Base-by-base conservation (phyloP, 371 early-diverging fungal genomes). In the Apophysomyces sp. region DNA sequence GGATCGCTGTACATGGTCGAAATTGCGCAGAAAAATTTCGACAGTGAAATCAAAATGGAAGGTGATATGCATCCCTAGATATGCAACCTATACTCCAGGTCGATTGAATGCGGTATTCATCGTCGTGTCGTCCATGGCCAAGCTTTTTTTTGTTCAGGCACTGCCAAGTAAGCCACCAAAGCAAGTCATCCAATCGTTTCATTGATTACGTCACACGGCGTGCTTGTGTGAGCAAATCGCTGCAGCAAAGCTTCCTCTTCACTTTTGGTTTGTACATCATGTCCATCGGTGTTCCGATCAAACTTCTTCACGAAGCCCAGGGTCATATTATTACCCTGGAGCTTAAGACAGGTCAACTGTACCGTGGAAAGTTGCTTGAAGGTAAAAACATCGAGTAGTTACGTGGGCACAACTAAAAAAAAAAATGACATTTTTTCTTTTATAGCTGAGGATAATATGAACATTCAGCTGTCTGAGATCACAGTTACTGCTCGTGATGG, bases 361-460 rank as follows among this genome's bases (percentile, higher is more conserved):
- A 96, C 82, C 92, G 97, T 66, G 98, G 99, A 59, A 92, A 90
- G 65, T 88, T 99, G 37, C 81, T 92, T 53, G 96, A 97, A 76
- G 91, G 92, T 90, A 83, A 65, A 44, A 40, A 40, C 6, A 37
- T 31, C 51, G 9, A 12, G 39, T 49, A 12, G 26, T 6, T 27
- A 52, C 21, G 24, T 7, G 7, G 15, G 27, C 29, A 31, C 4
- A 29, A 37, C 5, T 18, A 39, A 58, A 57, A 49, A 51, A 28
- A 58, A 24, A 39, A 29, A 6, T 16, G 8, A 34, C 21, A 56
- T 52, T 27, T 28, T 37, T 27, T 21, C 15, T 56, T 24, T 61
- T 37, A 49, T 71, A 92, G 92, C 94, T 64, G 99, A 99, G 76
- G 99, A 99, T 78, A 97, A 95, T 80, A 98, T 99, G 98, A 99